Evolutionary conservation across 2,329 filamentous ascomycete genomes (phyloP), one percentile per base, ranked within the genome.

Genomic region (Pseudocercospora fuligena): DNA sequence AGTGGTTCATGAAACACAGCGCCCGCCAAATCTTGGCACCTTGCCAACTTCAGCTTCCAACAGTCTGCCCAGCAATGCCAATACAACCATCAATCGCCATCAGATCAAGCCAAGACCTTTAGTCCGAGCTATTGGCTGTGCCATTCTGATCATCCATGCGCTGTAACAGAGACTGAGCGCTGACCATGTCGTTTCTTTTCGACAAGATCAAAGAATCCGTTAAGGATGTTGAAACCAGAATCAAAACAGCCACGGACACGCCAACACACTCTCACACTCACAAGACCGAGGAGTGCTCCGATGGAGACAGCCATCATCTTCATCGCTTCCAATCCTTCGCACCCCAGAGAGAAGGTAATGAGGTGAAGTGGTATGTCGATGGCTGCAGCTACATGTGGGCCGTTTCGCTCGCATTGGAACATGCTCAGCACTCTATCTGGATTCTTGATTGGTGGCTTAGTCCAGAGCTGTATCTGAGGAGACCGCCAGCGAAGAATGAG

Each of bases 381-480:
- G 92, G 90, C 6, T 92, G 90, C 76, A 88, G 88, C 8, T 95
- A 96, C 77, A 93, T 97, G 82, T 93, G 89, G 85, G 93, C 93
- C 14, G 91, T 97, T 1, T 92, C 90, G 29, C 83, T 90, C 69
- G 93, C 93, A 1, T 81, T 97, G 60, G 90, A 95, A 80, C 89
- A 87, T 74, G 93, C 93, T 2, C 85, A 83, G 70, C 88, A 94
- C 72, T 91, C 87, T 49, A 90, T 97, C 72, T 94, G 91, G 86
- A 96, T 97, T 70, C 82, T 97, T 51, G 75, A 76, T 43, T 74
- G 85, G 93, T 97, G 93, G 93, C 80, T 97, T 70, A 93, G 90
- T 63, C 93, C 94, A 0, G 94, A 97, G 80, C 82, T 97, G 29
- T 97, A 95, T 76, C 85, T 97, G 36, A 88, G 93, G 71, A 87